Evolutionary conservation across 2,329 filamentous ascomycete genomes (phyloP), one percentile per base, ranked within the genome.

Genomic region (Amauroascus verrucosus): DNA sequence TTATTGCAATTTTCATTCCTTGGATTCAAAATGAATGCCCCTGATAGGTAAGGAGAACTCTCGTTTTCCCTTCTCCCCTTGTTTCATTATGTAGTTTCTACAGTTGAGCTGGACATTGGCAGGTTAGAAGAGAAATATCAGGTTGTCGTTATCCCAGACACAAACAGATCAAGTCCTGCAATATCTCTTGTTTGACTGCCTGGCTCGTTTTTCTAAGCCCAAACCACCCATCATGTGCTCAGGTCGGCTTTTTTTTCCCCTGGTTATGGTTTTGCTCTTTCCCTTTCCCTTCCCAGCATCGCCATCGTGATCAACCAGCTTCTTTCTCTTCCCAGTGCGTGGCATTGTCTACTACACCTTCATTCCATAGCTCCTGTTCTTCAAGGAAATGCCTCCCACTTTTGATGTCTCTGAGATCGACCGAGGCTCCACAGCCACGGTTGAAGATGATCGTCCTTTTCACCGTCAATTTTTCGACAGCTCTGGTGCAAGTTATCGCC

Each of bases 1-100:
- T 11, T 43, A 33, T 33, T 24, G 22, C 11, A 8, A 20, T 20
- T 28, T 35, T 7, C 37, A 9, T 20, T 43, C 45, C 40, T 13
- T 48, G 2, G 24, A 30, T 40, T 53, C 62, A 67, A 60, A 18
- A 80, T 79, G 77, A 80, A 80, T 66, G 74, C 74, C 16, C 74
- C 74, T 60, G 74, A 76, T 58, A 71, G 74, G 77, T 79, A 69
- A 67, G 71, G 66, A 8, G 7, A 35, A 41, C 14, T 30, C 37
- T n/a, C n/a, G n/a, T 22, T 30, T 22, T 41, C 24, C 45, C 6
- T 37, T 28, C 24, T 1, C 22, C 28, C 16, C n/a, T 16, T 28
- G 8, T 41, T 20, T 40, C 2, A 6, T 11, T 5, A 6, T 40
- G 7, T 6, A 4, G 6, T 14, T 7, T 16, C 14, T 9, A 18